Percentiles rank a stretch among this genome's conserved stretches.
These are phyloP conservation scores for Emericellopsis atlantica DNA, from an alignment of 2,329 filamentous ascomycete genomes.

Conservation along the genomic window DNA sequence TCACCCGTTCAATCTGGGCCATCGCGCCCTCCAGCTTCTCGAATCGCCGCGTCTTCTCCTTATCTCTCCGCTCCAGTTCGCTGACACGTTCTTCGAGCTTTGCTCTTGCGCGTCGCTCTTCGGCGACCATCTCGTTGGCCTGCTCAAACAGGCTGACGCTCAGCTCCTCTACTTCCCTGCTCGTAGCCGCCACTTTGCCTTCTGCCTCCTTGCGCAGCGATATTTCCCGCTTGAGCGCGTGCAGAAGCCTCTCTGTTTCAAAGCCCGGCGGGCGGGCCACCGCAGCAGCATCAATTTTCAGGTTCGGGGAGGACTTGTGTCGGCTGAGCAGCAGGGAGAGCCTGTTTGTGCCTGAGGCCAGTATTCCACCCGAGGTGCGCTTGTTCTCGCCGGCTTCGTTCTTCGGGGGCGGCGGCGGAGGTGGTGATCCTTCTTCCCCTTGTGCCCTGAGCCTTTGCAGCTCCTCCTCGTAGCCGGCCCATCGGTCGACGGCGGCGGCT, in stretches of 20 bases:
- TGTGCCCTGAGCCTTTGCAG: conserved; percentile 43
- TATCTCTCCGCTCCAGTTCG: conserved; percentile 56
- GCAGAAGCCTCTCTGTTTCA: conserved; percentile 37
- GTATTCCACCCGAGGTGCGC: conserved; percentile 18
- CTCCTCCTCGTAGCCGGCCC: conserved; percentile 74
- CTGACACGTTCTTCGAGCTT: conserved; percentile 58
- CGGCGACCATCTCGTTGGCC: conserved; percentile 79
- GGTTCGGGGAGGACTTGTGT: conserved; percentile 25
- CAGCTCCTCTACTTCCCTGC: conserved; percentile 66
- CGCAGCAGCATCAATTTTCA: conserved; percentile 1
- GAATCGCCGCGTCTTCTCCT: conserved; percentile 54
- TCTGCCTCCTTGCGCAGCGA: conserved; percentile 56
- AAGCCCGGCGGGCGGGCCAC: neutral
- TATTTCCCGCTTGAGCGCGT: conserved; percentile 54
- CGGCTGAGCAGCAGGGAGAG: conserved; percentile 31
- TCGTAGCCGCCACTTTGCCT: conserved; percentile 51
- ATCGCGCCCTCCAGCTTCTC: conserved; percentile 62
- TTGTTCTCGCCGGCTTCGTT: neutral
- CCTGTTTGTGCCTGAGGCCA: conserved; percentile 29
- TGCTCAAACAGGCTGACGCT: conserved; percentile 66
- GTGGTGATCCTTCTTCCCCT: conserved; percentile 6
- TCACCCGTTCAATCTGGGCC: conserved; percentile 57
- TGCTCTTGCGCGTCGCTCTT: conserved; percentile 58
- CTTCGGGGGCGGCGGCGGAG: conserved; percentile 2
- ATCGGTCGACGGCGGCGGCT: conserved; percentile 48